Conservation (phyloP, 2,329 filamentous ascomycete genomes). For the Nannizzia gypsea region DNA sequence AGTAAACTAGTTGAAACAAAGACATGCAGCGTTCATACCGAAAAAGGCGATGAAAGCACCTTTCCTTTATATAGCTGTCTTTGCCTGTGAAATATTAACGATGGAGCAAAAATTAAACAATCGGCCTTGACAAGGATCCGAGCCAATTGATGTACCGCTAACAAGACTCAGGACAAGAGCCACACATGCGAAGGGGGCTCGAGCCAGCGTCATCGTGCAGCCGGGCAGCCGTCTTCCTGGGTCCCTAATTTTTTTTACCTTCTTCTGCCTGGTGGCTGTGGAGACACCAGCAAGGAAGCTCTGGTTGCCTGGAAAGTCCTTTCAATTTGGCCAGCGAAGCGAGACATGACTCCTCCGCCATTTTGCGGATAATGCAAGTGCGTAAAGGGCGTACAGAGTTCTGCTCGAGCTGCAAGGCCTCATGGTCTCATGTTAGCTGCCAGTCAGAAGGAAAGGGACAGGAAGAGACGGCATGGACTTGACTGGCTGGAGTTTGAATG, state of each 20-base stretch:
- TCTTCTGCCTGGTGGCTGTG: neutral
- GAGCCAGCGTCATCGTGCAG: constrained; percentile 2
- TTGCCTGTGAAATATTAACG: neutral
- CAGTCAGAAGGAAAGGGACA: neutral
- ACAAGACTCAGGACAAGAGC: neutral
- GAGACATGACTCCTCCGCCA: neutral
- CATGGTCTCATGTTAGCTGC: neutral
- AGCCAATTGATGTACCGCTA: neutral
- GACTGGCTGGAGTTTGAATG: neutral
- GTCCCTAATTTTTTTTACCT: neutral
- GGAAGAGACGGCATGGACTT: neutral
- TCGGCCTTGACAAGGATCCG: neutral
- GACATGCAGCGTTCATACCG: neutral
- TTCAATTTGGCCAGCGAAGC: no score
- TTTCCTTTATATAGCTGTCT: neutral
- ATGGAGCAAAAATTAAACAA: neutral
- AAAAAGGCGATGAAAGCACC: neutral
- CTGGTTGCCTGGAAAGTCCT: neutral
- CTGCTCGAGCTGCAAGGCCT: neutral
- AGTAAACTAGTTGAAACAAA: no score
- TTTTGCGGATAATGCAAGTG: neutral
- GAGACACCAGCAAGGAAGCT: neutral
- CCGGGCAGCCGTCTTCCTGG: neutral
- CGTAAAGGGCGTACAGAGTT: neutral
- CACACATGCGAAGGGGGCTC: neutral